Evolutionary conservation across 148 eudicot genomes (phyloP), one percentile per base, ranked within the genome.

Genomic region (Fallopia convolvulus): DNA sequence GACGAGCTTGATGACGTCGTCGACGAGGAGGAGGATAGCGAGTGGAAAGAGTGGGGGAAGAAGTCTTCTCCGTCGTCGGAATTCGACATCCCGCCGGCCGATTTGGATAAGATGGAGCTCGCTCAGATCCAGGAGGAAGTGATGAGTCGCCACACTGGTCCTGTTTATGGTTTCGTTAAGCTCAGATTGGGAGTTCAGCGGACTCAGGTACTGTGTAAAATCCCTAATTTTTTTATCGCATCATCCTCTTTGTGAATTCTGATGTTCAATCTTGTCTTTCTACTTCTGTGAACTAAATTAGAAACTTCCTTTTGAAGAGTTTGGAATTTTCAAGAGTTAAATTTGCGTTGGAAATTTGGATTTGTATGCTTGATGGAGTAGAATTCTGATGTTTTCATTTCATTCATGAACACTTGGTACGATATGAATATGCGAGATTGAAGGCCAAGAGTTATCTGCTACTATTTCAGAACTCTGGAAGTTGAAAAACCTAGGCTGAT

Each of bases 21-120:
- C 46, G 98, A 93, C 85, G 91, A 91, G 73, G 98, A 93, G 76
- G 98, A 93, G 79, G 97, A 91, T 75, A 91, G 91, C 1, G 90
- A 81, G 0, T 91, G 97, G 98, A 85, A 36, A 13, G 82, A 90
- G 63, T 93, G 98, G 98, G 98, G 97, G 61, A 85, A 85, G 83
- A 83, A 79, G 58, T 53, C 82, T 20, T 11, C 36, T 21, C 81
- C 86, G 9, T 33, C 79, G 10, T 76, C 83, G 8, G 81, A 87
- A 17, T 82, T 81, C 71, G 91, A 88, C 61, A 79, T 89, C 11
- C 86, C 91, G 3, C 92, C 92, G 0, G 58, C 83, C 8, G 94
- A 94, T 81, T 86, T 94, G 55, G 81, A 87, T 39, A 75, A 77
- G 30, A 86, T 89, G 89, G 86, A 84, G 1, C 48, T 82, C 65